Conservation (phyloP, 2,329 filamentous ascomycete genomes). For the Trichoderma hamatum region DNA sequence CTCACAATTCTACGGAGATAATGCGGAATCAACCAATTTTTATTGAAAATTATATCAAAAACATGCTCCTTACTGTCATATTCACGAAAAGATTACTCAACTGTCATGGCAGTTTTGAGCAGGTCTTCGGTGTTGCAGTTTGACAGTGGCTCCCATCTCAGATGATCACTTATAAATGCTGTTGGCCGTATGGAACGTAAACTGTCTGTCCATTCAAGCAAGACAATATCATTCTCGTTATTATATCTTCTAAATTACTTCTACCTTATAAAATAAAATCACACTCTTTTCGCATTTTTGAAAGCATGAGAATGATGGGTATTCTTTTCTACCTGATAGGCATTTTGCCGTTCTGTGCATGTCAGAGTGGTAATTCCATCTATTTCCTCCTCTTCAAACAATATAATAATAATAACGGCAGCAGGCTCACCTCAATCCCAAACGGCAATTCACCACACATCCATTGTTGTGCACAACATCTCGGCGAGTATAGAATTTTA, state of each 20-base stretch:
- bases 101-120: not conserved
- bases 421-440: not conserved
- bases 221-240: not conserved
- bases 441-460: not conserved
- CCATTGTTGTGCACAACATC: not conserved
- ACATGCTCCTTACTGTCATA: not conserved
- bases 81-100: not conserved
- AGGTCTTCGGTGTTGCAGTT: not conserved
- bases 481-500: too few relatives aligned
- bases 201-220: not conserved
- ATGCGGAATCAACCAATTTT: not conserved
- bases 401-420: not conserved
- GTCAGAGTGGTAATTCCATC: not conserved
- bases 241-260: not conserved
- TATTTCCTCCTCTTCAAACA: not conserved
- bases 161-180: not conserved
- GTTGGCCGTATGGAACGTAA: not conserved
- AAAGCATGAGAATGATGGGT: too few relatives aligned
- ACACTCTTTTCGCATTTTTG: not conserved
- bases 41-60: not conserved
- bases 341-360: not conserved
- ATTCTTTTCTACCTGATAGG: not conserved
- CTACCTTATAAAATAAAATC: not conserved
- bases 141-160: not conserved
- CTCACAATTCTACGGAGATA: not conserved